Base-by-base conservation (phyloP, 2,329 filamentous ascomycete species). In the Aspergillus terreus region DNA sequence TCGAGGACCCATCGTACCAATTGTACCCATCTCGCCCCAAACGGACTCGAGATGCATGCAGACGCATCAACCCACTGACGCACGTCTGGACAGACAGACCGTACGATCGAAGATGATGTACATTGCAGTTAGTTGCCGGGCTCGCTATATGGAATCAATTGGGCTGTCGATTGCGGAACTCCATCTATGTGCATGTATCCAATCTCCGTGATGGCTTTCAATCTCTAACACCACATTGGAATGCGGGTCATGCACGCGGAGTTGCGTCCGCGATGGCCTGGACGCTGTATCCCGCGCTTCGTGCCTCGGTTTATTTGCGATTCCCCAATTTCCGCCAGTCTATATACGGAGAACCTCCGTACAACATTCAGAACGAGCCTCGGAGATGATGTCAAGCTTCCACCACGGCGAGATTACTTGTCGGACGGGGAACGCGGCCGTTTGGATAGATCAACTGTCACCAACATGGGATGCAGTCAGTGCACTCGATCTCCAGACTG, bases 401-500 rank as follows among this genome's bases (percentile, higher is more conserved):
- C 14, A 27, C 23, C 43, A 44, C 21, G 44, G 33, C 17, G 23
- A 46, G 19, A 44, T 47, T 46, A 51, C 40, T 33, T 42, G 14
- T 43, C 30, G 45, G 38, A 51, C 44, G 49, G 44, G 38, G 44
- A 12, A 35, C 12, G 9, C 15, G 7, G 17, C n/a, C 27, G 25
- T 21, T 38, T 44, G 12, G 47, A 49, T 32, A 49, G 47, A 40
- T 49, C 47, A 49, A 41, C 42, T 33, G 27, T 33, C n/a, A 21
- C 32, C 25, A 15, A 12, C 15, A 14, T 27, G 14, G 17, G 11
- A 21, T 15, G 32, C 15, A 11, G 38, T 35, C 46, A 48, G 27
- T 43, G 38, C 46, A 33, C 38, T n/a, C n/a, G 23, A 25, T 44
- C 27, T 6, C 19, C 17, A 49, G 10, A 19, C 35, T 49, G 10